Evolutionary conservation across 2,329 filamentous ascomycete species (phyloP), one percentile per base, ranked within the genome.

Genomic region (Ustilaginoidea virens): DNA sequence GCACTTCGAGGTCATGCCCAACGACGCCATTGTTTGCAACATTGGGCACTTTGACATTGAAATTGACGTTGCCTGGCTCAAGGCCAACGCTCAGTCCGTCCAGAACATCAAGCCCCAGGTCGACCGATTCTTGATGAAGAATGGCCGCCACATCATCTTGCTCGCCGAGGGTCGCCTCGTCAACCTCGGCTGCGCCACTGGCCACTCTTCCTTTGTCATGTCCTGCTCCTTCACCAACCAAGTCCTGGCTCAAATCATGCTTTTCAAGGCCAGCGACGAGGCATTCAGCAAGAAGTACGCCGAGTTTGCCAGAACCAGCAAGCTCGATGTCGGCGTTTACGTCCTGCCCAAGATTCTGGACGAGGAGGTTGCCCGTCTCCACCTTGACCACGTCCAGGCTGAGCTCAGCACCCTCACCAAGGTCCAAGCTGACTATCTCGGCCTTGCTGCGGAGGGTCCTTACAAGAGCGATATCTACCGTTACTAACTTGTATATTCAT

Each of bases 191-290:
- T 98, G 90, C 63, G 90, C 90, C 55, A 98, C 90, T 41, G 90
- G 90, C 46, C 90, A 98, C 80, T 93, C 86, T 45, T 96, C 87
- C 30, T 98, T 98, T 63, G 90, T 98, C 45, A 96, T 98, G 90
- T 94, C 86, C 49, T 98, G 90, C 80, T 96, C 87, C 41, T 98
- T 98, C 80, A 92, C 86, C 74, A 98, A 98, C 80, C 90, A 98
- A 74, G 90, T 96, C 49, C 82, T 98, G 58, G 90, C 90, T 45
- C 90, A 98, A 71, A 96, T 98, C 66, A 79, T 92, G 69, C 69
- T 98, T 52, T 98, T 63, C 80, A 96, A 96, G 80, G 78, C 75
- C 50, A 69, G 78, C 49, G 86, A 96, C 56, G 72, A 71, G 55
- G 78, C 66, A 33, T 98, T 92, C 58, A 74, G 78, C 61, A 66